Percentiles rank a stretch among this genome's conserved stretches.
Evolutionary conservation across 805 yeast species (phyloP).

Genomic region (Candida orba): DNA sequence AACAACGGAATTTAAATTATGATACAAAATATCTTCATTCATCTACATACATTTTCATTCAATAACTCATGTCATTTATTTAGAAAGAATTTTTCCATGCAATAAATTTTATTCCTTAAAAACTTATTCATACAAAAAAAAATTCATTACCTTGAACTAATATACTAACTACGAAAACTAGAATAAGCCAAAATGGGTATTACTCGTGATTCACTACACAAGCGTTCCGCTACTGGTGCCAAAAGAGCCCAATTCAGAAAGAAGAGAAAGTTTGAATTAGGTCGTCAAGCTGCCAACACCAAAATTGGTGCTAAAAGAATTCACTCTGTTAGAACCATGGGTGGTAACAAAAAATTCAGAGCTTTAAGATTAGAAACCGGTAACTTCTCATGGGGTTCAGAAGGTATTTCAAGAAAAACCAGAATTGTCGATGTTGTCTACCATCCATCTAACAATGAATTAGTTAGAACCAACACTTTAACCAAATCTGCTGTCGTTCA

Average conservation of each 20-base stretch:
- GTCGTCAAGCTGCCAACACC: slow-evolving; percentile 99
- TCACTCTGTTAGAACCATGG: slow-evolving; percentile 99
- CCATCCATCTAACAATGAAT: slow-evolving; percentile 99
- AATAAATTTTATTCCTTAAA: not conserved
- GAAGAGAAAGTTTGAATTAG: slow-evolving; percentile 99
- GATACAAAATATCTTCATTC: too few relatives aligned
- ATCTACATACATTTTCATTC: not conserved
- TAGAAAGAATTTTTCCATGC: not conserved
- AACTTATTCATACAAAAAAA: not conserved
- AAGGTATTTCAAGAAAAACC: slow-evolving; percentile 98
- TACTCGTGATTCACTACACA: slow-evolving; percentile 99
- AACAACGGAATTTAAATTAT: too few relatives aligned
- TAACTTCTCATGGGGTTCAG: slow-evolving; percentile 99
- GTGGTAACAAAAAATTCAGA: slow-evolving; percentile 99
- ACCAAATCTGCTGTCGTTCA: slow-evolving; percentile 99
- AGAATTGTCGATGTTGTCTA: slow-evolving; percentile 96
- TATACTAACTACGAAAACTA: not conserved
- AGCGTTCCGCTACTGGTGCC: slow-evolving; percentile 99
- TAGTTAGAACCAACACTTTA: slow-evolving; percentile 99
- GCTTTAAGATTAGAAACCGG: slow-evolving; percentile 98
- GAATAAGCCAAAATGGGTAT: slow-evolving; percentile 79
- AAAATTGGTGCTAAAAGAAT: slow-evolving; percentile 98
- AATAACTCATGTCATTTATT: too few relatives aligned
- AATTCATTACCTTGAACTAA: not conserved
- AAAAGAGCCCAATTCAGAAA: slow-evolving; percentile 99